These are phyloP conservation scores for Globisporangium barbulae DNA, from an alignment of 352 stramenopile species.

Conservation along the genomic window DNA sequence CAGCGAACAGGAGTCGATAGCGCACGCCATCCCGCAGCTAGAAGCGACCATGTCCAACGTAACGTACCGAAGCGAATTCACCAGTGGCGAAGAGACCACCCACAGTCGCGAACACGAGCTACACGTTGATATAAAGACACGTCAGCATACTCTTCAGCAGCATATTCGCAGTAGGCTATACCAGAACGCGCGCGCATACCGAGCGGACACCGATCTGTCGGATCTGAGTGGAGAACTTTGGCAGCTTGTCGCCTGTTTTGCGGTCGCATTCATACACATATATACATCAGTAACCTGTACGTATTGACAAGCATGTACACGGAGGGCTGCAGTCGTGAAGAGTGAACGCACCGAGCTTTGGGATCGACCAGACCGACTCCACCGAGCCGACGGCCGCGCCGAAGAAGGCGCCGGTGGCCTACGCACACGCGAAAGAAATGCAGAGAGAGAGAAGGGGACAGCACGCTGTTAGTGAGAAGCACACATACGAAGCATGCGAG, in stretches of 20 bases:
- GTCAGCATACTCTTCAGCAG: not conserved
- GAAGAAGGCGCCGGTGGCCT: slow-evolving; percentile 79
- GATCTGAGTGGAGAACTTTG: slow-evolving; percentile 77
- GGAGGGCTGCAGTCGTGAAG: not conserved
- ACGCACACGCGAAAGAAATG: slow-evolving; percentile 2
- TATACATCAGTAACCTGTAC: not conserved
- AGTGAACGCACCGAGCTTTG: slow-evolving; percentile 67
- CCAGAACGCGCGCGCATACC: slow-evolving; percentile 28
- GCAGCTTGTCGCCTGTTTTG: slow-evolving; percentile 60
- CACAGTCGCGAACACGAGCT: slow-evolving; percentile 74
- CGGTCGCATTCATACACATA: not conserved
- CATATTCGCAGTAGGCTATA: not conserved
- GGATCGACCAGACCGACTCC: slow-evolving; percentile 86
- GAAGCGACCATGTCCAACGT: not conserved
- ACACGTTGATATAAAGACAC: not conserved
- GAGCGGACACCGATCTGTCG: slow-evolving; percentile 75
- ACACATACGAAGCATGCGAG: too few relatives aligned
- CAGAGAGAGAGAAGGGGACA: not conserved
- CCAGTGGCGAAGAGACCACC: slow-evolving; percentile 62
- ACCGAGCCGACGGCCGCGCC: slow-evolving; percentile 65
- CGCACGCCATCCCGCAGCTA: not conserved
- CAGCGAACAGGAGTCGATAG: not conserved
- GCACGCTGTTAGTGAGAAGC: not conserved
- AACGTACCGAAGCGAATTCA: slow-evolving; percentile 49
- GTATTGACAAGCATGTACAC: not conserved